Evolutionary conservation across 2,329 filamentous ascomycete genomes (phyloP), one percentile per base, ranked within the genome.

Genomic region (Nannizziopsis arthrosporioides): DNA sequence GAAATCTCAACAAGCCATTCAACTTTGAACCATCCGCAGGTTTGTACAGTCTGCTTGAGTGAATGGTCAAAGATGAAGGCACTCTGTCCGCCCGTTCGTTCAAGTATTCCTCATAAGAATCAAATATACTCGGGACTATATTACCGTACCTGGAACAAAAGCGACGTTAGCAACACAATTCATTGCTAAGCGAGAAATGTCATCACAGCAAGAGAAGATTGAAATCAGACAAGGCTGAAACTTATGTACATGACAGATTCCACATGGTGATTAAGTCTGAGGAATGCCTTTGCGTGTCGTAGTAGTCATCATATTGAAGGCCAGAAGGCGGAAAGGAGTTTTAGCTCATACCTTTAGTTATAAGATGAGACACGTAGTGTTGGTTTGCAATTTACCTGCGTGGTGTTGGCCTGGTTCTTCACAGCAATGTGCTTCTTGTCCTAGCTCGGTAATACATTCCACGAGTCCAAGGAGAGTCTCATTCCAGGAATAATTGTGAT

Each of bases 71-170:
- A 61, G 57, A 68, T 63, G 69, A 68, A 72, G 68, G 73, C 69
- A 69, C 68, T 81, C 73, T 80, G 77, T 79, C 77, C 77, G 77
- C 77, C 77, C 76, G 77, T 76, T 77, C 77, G 77, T 80, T 80
- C 76, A 76, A 75, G 61, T 63, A 68, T 72, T 81, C 74, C 73
- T 81, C 77, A 79, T 75, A 53, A 43, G 32, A 31, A n/a, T 32
- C 15, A 15, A 34, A 18, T 39, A 30, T 39, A 47, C 45, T 46
- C 53, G 44, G 15, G 27, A 30, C 41, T 34, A 6, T 17, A 31
- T 38, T 39, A 15, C 30, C 39, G 31, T 52, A 53, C 47, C 45
- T 54, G 39, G 22, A 44, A 12, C 11, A 34, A 35, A 31, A 32
- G 14, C 19, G 5, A 44, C 37, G 43, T 55, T 44, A 55, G 53